These are phyloP conservation scores for Hemileia vastatrix DNA, from an alignment of 1,284 basidiomycete genomes.

Conservation along the genomic window DNA sequence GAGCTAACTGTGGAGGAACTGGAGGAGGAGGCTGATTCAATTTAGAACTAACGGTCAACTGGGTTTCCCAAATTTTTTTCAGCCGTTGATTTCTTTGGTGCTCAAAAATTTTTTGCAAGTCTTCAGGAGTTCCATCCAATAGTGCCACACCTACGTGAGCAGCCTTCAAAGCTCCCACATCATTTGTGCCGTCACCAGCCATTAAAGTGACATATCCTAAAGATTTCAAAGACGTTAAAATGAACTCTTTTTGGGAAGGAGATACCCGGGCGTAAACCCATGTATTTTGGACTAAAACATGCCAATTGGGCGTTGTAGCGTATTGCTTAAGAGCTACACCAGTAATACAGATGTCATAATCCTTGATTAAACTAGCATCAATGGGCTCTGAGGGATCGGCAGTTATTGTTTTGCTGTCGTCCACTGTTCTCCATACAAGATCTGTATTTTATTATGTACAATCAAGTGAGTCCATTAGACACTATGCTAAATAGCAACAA, in stretches of 20 bases:
- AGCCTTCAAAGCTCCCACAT: constrained; percentile 90
- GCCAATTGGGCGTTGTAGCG: constrained; percentile 56
- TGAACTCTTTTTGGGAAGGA: constrained; percentile 85
- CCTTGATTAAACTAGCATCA: constrained; percentile 62
- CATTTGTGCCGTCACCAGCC: constrained; percentile 95
- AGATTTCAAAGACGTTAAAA: constrained; percentile 73
- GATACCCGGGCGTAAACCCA: constrained; percentile 97
- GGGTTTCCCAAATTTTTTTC: constrained; percentile 91
- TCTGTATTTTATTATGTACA: constrained; percentile 46
- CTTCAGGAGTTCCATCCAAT: constrained; percentile 78
- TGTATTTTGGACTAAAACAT: constrained; percentile 71
- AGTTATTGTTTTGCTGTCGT: constrained; percentile 73
- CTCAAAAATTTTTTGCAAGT: constrained; percentile 83
- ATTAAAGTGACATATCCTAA: constrained; percentile 84
- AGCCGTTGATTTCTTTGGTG: constrained; percentile 75
- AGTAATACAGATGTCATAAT: constrained; percentile 89
- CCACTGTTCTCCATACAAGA: constrained; percentile 55
- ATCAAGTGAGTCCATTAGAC: background rate
- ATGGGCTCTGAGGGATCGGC: constrained; percentile 67
- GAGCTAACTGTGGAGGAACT: constrained; percentile 63
- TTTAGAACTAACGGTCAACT: constrained; percentile 71
- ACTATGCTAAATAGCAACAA: background rate
- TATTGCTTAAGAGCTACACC: constrained; percentile 81
- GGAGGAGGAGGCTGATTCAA: constrained; percentile 87
- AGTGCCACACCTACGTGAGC: constrained; percentile 90